These are phyloP conservation scores for Kwoniella sp. DNA, from an alignment of 768 basidiomycete species.

Conservation along the genomic window DNA sequence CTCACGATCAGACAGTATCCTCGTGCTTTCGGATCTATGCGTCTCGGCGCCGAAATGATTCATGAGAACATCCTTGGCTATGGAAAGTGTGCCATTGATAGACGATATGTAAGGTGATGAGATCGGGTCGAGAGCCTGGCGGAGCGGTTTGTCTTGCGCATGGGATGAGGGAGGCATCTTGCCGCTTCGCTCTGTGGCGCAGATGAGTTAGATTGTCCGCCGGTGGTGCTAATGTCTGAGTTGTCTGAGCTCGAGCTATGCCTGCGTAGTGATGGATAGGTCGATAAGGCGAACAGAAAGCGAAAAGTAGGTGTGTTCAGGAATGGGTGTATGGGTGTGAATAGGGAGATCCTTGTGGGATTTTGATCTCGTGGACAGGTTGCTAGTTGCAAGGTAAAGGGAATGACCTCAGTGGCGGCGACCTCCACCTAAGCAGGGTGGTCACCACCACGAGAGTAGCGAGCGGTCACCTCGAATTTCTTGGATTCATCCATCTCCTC, in stretches of 20 bases:
- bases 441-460: too few species aligned
- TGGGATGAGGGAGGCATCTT: conserved; percentile 13
- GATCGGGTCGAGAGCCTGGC: conserved; percentile 47
- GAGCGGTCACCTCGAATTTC: too few species aligned
- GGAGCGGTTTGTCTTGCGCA: conserved; percentile 27
- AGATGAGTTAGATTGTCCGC: too few species aligned
- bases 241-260: too few species aligned
- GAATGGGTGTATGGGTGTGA: too few species aligned
- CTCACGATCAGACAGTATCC: conserved; percentile 53
- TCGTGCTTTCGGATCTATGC: conserved; percentile 49
- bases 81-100: conserved; percentile 38
- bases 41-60: conserved; percentile 48
- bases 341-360: too few species aligned
- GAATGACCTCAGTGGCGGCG: conserved; percentile 6
- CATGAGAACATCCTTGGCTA: conserved; percentile 54
- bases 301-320: neutral
- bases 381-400: too few species aligned
- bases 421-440: neutral
- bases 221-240: too few species aligned
- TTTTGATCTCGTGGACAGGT: too few species aligned
- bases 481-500: too few species aligned
- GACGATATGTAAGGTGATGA: conserved; percentile 37
- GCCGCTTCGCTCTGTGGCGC: conserved; percentile 2
- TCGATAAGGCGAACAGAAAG: neutral
- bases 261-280: too few species aligned